Evolutionary conservation across 2,329 filamentous ascomycete species (phyloP).

Genomic region (Bipolaris bicolor): DNA sequence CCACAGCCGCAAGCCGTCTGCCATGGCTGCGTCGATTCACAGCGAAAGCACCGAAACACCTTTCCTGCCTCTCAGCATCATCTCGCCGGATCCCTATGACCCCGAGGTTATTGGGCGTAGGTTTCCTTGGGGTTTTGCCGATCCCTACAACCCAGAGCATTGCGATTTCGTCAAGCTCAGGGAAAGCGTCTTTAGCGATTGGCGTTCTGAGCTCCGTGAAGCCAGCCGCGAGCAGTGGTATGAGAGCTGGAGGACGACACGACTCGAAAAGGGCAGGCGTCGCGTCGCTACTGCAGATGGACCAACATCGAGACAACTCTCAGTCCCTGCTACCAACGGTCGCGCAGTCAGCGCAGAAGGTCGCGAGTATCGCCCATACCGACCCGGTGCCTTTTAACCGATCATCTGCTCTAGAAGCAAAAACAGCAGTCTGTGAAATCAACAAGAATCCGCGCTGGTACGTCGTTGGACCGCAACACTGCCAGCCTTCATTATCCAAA

Average conservation of each 20-base stretch:
- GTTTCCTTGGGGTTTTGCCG: conserved; percentile 96
- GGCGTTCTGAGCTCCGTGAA: conserved; percentile 88
- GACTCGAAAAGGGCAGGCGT: conserved; percentile 47
- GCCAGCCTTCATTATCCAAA: not conserved
- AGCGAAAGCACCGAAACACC: conserved; percentile 58
- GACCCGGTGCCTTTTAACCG: conserved; percentile 26
- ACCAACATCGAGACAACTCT: conserved; percentile 32
- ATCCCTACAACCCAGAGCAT: conserved; percentile 88
- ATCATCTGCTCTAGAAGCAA: not conserved
- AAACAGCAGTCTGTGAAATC: not conserved
- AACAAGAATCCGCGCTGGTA: not conserved
- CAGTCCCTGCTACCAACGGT: conserved; percentile 36
- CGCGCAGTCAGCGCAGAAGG: conserved; percentile 42
- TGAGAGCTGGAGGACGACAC: conserved; percentile 83
- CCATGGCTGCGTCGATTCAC: conserved; percentile 48
- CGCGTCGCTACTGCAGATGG: conserved; percentile 41
- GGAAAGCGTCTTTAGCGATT: conserved; percentile 90
- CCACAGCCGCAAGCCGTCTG: conserved; percentile 51
- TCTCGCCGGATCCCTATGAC: conserved; percentile 92
- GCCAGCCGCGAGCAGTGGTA: conserved; percentile 93
- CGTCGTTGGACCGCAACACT: not conserved
- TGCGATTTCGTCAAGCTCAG: conserved; percentile 93
- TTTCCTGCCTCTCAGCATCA: conserved; percentile 86
- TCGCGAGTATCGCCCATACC: conserved; percentile 37
- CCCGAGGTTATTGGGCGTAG: conserved; percentile 78